Evolutionary conservation across 1,284 basidiomycete species (phyloP), one percentile per base, ranked within the genome.

Genomic region (Ceratobasidium sp.): DNA sequence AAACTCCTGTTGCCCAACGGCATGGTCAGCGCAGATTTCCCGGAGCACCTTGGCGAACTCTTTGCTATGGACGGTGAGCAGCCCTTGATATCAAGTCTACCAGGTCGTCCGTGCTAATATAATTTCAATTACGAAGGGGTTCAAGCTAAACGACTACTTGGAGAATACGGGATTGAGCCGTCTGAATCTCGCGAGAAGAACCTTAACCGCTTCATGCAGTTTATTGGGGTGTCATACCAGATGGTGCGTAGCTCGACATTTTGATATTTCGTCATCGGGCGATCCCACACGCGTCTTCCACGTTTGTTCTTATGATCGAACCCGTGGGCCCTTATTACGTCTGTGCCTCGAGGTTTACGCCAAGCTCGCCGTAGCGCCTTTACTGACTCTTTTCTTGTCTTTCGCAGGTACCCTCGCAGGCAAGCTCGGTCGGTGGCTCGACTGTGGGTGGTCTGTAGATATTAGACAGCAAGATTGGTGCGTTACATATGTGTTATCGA

Each of bases 201-300:
- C 69, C 76, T 80, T 18, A 80, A 80, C 71, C 50, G 66, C 23
- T 80, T 80, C 70, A 80, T 80, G 79, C 77, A 79, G 46, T 79
- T 80, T 48, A 67, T 69, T 52, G 74, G 78, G n/a, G 71, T 80
- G 8, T 70, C 78, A 48, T 80, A 80, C 54, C 78, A 80, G 52
- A 78, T 80, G 78, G 78, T 78, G 38, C 77, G 78, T 68, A 7
- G 12, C 64, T 38, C n/a, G 30, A 65, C 44, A 14, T 16, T 65
- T 65, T 65, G 64, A 48, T 64, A 30, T 44, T 38, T 16, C 41
- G 7, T 59, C 57, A 59, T 59, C 33, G 57, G 30, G n/a, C 57
- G 33, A 59, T 59, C 57, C 57, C 16, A 35, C 57, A 38, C 30
- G 35, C 12, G 14, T 38, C 14, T 35, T 20, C 12, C 20, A 6